Conservation (phyloP, 441 rosid species). For the Aquilaria agallochum region DNA sequence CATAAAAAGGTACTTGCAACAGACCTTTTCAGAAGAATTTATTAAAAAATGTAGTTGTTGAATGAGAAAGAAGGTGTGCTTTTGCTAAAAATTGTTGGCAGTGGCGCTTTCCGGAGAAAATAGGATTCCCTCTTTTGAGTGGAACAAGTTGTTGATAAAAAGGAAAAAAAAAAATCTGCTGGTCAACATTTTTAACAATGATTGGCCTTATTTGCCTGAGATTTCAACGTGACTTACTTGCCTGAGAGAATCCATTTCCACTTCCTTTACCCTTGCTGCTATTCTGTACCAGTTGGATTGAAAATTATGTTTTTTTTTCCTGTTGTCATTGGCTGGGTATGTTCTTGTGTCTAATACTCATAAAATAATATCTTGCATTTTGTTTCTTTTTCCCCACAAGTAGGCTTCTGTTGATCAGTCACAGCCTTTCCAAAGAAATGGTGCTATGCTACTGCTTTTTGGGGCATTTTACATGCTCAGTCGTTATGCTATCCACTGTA, state of each 20-base stretch:
- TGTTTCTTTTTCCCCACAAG: slow-evolving; percentile 14
- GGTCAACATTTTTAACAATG: no score
- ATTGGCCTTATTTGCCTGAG: no score
- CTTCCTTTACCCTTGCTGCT: no score
- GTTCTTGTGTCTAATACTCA: neutral
- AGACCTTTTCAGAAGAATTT: no score
- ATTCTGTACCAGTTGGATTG: neutral
- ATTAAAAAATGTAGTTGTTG: no score
- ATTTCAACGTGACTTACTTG: no score
- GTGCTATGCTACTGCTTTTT: slow-evolving; percentile 80
- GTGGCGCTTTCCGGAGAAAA: no score
- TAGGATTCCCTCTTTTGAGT: neutral
- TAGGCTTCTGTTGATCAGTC: slow-evolving; percentile 90
- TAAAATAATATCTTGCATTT: slow-evolving; percentile 5
- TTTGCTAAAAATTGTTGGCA: no score
- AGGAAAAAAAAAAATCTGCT: no score
- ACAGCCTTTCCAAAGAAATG: slow-evolving; percentile 91
- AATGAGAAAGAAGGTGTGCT: no score
- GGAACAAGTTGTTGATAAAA: no score
- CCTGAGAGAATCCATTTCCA: neutral
- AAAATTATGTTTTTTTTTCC: neutral
- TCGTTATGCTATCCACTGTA: slow-evolving; percentile 88
- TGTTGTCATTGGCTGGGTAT: neutral
- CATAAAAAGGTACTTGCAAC: no score
- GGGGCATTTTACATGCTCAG: slow-evolving; percentile 92